Percentiles rank a stretch among this genome's conserved stretches.
phyloP scores from a whole-genome alignment of 2,329 filamentous ascomycete genomes.

The Calycina herbarum region DNA sequence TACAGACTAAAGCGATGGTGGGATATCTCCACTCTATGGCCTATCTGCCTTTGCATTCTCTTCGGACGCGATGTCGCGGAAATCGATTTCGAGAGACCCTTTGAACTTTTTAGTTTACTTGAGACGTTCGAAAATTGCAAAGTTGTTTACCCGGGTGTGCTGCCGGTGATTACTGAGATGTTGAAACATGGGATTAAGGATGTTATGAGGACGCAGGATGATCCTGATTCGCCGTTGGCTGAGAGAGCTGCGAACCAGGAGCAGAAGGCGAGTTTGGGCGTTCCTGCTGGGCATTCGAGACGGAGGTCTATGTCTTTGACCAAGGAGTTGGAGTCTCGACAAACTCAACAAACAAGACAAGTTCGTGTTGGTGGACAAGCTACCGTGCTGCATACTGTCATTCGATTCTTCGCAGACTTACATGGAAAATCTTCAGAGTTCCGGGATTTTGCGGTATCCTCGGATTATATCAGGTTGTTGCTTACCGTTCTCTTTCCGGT shows the following conservation, averaged over 20 bases:
- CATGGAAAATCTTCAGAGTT: slow-evolving; percentile 77
- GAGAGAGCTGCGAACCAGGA: slow-evolving; percentile 30
- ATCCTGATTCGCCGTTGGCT: slow-evolving; percentile 53
- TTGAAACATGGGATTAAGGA: slow-evolving; percentile 80
- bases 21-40: slow-evolving; percentile 82
- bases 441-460: slow-evolving; percentile 76
- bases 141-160: slow-evolving; percentile 73
- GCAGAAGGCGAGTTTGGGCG: slow-evolving; percentile 28
- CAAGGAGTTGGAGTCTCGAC: slow-evolving; percentile 55
- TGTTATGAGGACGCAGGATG: slow-evolving; percentile 61
- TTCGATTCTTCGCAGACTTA: slow-evolving; percentile 76
- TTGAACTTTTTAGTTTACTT: slow-evolving; percentile 73
- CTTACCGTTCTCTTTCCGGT: slow-evolving; percentile 82
- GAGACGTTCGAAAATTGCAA: slow-evolving; percentile 70
- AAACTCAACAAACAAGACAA: slow-evolving; percentile 44
- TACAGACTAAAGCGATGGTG: slow-evolving; percentile 83
- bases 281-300: slow-evolving; percentile 27
- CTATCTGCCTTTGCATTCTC: slow-evolving; percentile 81
- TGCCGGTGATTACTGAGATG: slow-evolving; percentile 82
- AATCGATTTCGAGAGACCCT: slow-evolving; percentile 69
- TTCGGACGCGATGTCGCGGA: slow-evolving; percentile 80
- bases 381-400: slow-evolving; percentile 70
- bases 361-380: slow-evolving; percentile 58
- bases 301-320: slow-evolving; percentile 65
- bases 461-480: slow-evolving; percentile 79